Conservation (phyloP, 2,329 filamentous ascomycete species). For the Penicillium sumatraense region DNA sequence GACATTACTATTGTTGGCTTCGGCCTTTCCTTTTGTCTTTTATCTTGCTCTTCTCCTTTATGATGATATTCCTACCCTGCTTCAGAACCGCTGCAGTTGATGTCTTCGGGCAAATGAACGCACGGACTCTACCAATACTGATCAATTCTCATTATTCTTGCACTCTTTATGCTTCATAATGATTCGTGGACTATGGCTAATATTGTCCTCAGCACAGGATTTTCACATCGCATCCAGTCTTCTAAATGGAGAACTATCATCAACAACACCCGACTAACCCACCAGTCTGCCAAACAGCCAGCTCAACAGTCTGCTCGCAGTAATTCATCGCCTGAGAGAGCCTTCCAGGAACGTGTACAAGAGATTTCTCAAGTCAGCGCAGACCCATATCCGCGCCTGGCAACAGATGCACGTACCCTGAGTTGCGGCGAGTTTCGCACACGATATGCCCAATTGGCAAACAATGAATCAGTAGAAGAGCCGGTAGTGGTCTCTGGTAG, state of each 20-base stretch:
- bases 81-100: slow-evolving; percentile 74
- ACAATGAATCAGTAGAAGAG: slow-evolving; percentile 47
- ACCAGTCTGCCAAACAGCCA: slow-evolving; percentile 26
- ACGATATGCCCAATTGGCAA: slow-evolving; percentile 41
- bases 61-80: slow-evolving; percentile 50
- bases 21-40: slow-evolving; percentile 11
- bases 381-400: slow-evolving; percentile 46
- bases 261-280: slow-evolving; percentile 21
- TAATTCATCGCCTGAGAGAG: slow-evolving; percentile 38
- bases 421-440: slow-evolving; percentile 43
- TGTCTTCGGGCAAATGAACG: slow-evolving; percentile 51
- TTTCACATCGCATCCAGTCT: slow-evolving; percentile 13
- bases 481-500: slow-evolving; percentile 50
- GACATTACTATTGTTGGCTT: slow-evolving; percentile 17
- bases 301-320: slow-evolving; percentile 24
- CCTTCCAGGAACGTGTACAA: slow-evolving; percentile 42
- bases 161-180: slow-evolving; percentile 16
- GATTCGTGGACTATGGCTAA: slow-evolving; percentile 26
- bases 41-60: slow-evolving; percentile 19
- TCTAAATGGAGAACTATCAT: not conserved
- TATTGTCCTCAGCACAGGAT: slow-evolving; percentile 30
- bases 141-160: slow-evolving; percentile 16
- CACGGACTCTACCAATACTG: slow-evolving; percentile 30
- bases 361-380: slow-evolving; percentile 40
- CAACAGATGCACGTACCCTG: slow-evolving; percentile 33